phyloP scores from a whole-genome alignment of 148 eudicot species.

The Rhododendron molle region DNA sequence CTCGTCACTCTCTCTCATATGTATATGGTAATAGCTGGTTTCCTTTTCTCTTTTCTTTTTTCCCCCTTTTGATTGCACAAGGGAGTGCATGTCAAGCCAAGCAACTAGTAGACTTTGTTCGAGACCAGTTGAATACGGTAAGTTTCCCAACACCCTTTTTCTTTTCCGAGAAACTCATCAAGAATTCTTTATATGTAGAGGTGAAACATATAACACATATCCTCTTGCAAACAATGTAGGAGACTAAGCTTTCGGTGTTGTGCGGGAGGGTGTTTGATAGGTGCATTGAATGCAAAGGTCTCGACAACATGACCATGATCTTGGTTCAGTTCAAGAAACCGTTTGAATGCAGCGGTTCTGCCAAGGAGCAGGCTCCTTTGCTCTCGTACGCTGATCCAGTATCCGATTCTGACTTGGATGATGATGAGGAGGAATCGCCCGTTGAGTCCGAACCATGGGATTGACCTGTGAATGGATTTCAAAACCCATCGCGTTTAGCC shows the following conservation, averaged over 20 bases:
- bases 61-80: slow-evolving; percentile 17
- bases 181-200: background rate
- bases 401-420: too few relatives aligned
- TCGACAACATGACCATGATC: too few relatives aligned
- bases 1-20: too few relatives aligned
- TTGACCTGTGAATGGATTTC: too few relatives aligned
- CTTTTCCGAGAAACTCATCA: background rate
- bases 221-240: slow-evolving; percentile 28
- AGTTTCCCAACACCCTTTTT: slow-evolving; percentile 13
- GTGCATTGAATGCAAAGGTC: slow-evolving; percentile 34
- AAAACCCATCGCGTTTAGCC: too few relatives aligned
- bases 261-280: slow-evolving; percentile 44
- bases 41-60: background rate
- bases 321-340: too few relatives aligned
- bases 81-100: slow-evolving; percentile 94
- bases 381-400: too few relatives aligned
- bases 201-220: background rate
- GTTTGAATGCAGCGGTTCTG: too few relatives aligned
- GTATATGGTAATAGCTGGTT: background rate
- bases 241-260: slow-evolving; percentile 53
- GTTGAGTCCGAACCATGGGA: too few relatives aligned
- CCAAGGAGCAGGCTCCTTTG: too few relatives aligned
- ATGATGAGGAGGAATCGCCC: too few relatives aligned
- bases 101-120: slow-evolving; percentile 46
- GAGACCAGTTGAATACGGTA: slow-evolving; percentile 44